Percentiles rank a stretch among this genome's conserved stretches.
These are phyloP conservation scores for Moniliophthora roreri DNA, from an alignment of 1,284 basidiomycete genomes.

Conservation along the genomic window DNA sequence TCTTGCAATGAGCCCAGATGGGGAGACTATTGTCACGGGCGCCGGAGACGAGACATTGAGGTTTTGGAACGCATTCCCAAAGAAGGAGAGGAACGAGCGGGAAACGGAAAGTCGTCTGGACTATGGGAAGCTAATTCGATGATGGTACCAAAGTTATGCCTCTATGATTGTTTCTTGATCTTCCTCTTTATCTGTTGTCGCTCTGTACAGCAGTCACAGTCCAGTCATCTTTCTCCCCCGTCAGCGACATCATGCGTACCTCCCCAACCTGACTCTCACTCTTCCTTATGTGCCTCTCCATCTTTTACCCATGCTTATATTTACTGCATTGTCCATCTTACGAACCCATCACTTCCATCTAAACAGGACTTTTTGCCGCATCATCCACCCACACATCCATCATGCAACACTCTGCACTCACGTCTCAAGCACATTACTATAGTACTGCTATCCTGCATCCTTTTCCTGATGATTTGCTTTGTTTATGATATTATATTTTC, in stretches of 20 bases:
- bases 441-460: conserved; percentile 1
- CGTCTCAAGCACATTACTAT: not conserved
- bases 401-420: not conserved
- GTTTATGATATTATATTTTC: not conserved
- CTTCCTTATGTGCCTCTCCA: no score
- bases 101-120: conserved; percentile 50
- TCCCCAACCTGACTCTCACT: no score
- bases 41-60: conserved; percentile 96
- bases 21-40: conserved; percentile 97
- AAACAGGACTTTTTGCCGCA: not conserved
- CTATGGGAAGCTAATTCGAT: conserved; percentile 64
- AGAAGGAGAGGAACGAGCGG: conserved; percentile 49
- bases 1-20: conserved; percentile 95
- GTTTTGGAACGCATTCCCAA: conserved; percentile 95
- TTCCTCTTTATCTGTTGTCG: not conserved
- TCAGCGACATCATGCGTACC: not conserved
- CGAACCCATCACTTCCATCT: not conserved
- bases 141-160: not conserved
- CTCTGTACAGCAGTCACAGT: not conserved
- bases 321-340: not conserved
- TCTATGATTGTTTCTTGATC: not conserved
- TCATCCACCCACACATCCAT: not conserved
- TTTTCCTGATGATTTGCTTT: not conserved
- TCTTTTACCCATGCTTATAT: not conserved
- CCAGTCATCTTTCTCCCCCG: not conserved